Base-by-base conservation (phyloP, 177 flowering plant genomes). In the Vitis hybrid region DNA sequence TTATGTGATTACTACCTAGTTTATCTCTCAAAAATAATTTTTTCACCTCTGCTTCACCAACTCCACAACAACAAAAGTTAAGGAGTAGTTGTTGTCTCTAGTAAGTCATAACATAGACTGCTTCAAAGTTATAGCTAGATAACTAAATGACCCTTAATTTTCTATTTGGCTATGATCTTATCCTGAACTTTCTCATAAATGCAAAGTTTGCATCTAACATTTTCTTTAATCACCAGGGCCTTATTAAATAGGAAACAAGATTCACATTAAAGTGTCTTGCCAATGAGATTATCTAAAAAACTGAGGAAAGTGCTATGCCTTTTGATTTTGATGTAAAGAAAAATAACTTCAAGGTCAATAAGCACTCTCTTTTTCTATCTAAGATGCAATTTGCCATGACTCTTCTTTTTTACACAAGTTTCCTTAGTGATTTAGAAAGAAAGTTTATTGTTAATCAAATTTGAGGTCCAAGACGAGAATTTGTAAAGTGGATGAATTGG, bases 251-350 rank as follows among this genome's bases (percentile, higher is more conserved):
- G 26, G 93, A 94, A 75, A 94, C 99, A 55, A 87, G 98, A 82
- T 96, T 96, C 73, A 84, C 98, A 72, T 93, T 98, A 55, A 93
- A 89, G 69, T 65, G 80, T 72, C 81, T 97, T 62, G 95, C 97
- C 10, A 86, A 82, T 72, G 98, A 93, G 75, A 93, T 96, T 45
- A 84, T 96, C 22, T 82, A 92, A 45, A 96, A 89, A 79, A 93
- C 93, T 52, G 97, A 96, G 81, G 84, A 85, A 85, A 84, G 95
- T 65, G 99, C 95, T 62, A 65, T 19, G 33, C 99, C 99, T 64
- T 70, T 96, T 81, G 99, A 98, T n/a, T 96, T 96, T 78, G 92
- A 86, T 72, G 97, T 96, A 53, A 89, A 84, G 89, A 96, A 90
- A 81, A 86, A 85, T 69, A 90, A 93, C 57, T 87, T 75, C 82